Percentiles rank a stretch among this genome's conserved stretches.
These are phyloP conservation scores for Astragalus membranaceus DNA, from an alignment of 306 rosid species.

Conservation along the genomic window DNA sequence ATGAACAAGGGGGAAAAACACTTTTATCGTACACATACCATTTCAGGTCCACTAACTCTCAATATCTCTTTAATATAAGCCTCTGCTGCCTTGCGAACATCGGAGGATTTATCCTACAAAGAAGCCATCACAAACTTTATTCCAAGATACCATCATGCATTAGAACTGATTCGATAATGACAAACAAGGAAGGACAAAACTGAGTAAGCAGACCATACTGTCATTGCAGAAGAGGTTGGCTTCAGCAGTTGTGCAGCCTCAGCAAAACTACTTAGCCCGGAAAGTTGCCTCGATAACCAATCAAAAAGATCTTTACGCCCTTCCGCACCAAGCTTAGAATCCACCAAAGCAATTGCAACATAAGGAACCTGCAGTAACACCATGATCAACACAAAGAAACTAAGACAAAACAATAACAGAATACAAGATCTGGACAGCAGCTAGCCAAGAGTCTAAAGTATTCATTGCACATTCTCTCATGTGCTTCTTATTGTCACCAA, in stretches of 20 bases:
- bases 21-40: conserved; percentile 37
- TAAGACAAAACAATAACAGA: conserved; percentile 2
- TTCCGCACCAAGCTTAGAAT: too few relatives aligned
- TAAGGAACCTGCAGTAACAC: conserved; percentile 63
- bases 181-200: background rate
- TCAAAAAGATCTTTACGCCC: too few relatives aligned
- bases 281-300: too few relatives aligned
- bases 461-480: conserved; percentile 90
- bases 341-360: too few relatives aligned
- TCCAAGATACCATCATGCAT: background rate
- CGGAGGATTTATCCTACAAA: conserved; percentile 91
- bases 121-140: conserved; percentile 20
- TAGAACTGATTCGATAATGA: background rate
- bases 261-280: too few relatives aligned
- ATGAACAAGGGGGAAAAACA: conserved; percentile 24
- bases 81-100: too few relatives aligned
- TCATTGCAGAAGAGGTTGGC: conserved; percentile 86
- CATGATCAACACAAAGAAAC: conserved; percentile 30
- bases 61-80: too few relatives aligned
- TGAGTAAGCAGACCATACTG: conserved; percentile 39
- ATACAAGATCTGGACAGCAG: conserved; percentile 52
- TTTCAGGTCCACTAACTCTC: too few relatives aligned
- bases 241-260: conserved; percentile 90
- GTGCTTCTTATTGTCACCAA: conserved; percentile 97
- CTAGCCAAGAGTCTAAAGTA: conserved; percentile 79